These are phyloP conservation scores for Lonicera japonica DNA, from an alignment of 129 eudicot genomes.

Conservation along the genomic window DNA sequence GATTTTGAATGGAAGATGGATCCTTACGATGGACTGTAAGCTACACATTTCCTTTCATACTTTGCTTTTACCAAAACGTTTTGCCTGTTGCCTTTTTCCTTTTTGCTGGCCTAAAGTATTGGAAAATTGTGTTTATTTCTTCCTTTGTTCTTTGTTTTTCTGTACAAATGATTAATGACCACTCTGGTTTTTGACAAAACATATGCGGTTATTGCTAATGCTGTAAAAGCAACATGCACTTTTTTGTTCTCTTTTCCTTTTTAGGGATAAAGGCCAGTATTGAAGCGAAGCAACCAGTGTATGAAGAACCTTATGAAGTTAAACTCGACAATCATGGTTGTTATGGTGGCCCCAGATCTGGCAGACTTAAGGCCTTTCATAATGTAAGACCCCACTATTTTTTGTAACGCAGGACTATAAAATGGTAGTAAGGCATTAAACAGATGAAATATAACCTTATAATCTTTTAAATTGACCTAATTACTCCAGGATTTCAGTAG, in stretches of 20 bases:
- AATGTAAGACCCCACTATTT: constrained; percentile 50
- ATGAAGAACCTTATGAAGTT: constrained; percentile 54
- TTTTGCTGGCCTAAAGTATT: not conserved
- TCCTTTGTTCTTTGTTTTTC: too few relatives aligned
- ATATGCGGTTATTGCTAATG: too few relatives aligned
- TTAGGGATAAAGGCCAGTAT: constrained; percentile 51
- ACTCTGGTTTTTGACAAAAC: too few relatives aligned
- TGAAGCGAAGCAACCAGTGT: constrained; percentile 24
- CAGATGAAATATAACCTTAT: too few relatives aligned
- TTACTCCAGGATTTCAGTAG: too few relatives aligned
- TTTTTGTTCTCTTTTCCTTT: too few relatives aligned
- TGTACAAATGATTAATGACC: too few relatives aligned
- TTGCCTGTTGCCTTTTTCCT: not conserved
- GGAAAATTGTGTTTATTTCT: not conserved
- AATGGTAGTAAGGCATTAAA: too few relatives aligned
- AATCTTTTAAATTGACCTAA: too few relatives aligned
- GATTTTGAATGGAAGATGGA: constrained; percentile 85
- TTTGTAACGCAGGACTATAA: not conserved
- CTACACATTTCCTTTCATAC: not conserved
- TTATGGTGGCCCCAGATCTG: constrained; percentile 44
- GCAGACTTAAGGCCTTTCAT: constrained; percentile 31
- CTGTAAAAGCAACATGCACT: too few relatives aligned
- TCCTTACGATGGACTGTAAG: constrained; percentile 72
- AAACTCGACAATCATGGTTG: constrained; percentile 49
- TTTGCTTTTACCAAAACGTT: not conserved